Evolutionary conservation across 768 basidiomycete species (phyloP).

Genomic region (Boletus vermiculosoides): DNA sequence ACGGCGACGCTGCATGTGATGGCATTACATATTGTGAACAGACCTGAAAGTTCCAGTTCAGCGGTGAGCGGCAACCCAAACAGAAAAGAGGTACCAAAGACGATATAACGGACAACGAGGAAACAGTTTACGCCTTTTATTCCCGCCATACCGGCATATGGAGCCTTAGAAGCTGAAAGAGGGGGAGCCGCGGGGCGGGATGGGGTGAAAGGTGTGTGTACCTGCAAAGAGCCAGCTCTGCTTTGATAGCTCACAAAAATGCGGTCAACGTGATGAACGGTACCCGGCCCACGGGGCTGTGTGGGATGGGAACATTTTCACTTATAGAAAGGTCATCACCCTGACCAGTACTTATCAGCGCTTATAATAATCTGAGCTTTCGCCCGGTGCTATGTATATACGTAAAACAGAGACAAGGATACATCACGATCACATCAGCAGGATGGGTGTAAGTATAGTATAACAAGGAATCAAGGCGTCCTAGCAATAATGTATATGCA

Average conservation of each 20-base stretch:
- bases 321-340: background rate
- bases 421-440: conserved; percentile 23
- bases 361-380: background rate
- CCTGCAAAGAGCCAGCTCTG: conserved; percentile 33
- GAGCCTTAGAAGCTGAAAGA: conserved; percentile 16
- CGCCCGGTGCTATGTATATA: conserved; percentile 16
- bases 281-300: conserved; percentile 15
- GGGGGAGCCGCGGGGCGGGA: conserved; percentile 35
- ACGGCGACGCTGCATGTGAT: conserved; percentile 63
- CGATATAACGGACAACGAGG: conserved; percentile 52
- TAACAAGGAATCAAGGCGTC: conserved; percentile 14
- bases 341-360: background rate
- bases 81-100: conserved; percentile 47
- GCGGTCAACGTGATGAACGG: conserved; percentile 11
- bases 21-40: conserved; percentile 64
- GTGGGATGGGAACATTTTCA: conserved; percentile 14
- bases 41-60: conserved; percentile 36
- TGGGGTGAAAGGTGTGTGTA: conserved; percentile 4
- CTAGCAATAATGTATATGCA: conserved; percentile 24
- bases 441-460: conserved; percentile 15
- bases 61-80: background rate
- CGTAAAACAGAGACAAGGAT: conserved; percentile 11
- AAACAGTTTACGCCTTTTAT: conserved; percentile 44
- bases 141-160: conserved; percentile 31
- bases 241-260: conserved; percentile 5